phyloP scores from a whole-genome alignment of 371 early-diverging fungal species.

The Mortierella sp. region DNA sequence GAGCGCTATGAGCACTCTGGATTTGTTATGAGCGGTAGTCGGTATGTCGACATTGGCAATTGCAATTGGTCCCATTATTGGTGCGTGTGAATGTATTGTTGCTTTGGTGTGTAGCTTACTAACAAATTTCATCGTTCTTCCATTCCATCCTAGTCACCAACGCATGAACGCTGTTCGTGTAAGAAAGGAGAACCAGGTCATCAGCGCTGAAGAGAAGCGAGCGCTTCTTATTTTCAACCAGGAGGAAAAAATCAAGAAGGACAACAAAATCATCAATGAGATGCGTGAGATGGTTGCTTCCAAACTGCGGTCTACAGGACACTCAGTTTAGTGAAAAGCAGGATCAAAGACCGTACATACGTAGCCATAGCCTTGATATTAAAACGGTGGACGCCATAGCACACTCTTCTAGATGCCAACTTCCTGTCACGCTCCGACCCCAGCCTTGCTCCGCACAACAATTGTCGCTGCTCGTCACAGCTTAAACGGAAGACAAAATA shows the following conservation, averaged over 20 bases:
- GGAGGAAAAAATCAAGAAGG: constrained; percentile 90
- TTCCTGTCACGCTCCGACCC: no score
- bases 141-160: constrained; percentile 71
- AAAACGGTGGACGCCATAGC: no score
- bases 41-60: constrained; percentile 61
- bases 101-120: neutral
- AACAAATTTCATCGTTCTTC: neutral
- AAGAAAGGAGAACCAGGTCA: constrained; percentile 95
- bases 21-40: constrained; percentile 96
- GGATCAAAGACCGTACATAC: no score
- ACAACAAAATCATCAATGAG: constrained; percentile 90
- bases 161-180: constrained; percentile 97
- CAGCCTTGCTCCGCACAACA: no score
- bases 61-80: neutral
- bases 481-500: no score
- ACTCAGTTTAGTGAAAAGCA: constrained; percentile 24
- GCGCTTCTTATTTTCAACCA: constrained; percentile 81
- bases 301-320: constrained; percentile 53
- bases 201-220: constrained; percentile 89
- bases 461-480: no score
- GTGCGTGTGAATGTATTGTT: neutral
- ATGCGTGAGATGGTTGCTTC: constrained; percentile 77
- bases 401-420: no score
- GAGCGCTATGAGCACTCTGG: constrained; percentile 89
- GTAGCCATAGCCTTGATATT: no score